Conservation (phyloP, 2,329 filamentous ascomycete genomes). For the Pseudocercospora eumusae region DNA sequence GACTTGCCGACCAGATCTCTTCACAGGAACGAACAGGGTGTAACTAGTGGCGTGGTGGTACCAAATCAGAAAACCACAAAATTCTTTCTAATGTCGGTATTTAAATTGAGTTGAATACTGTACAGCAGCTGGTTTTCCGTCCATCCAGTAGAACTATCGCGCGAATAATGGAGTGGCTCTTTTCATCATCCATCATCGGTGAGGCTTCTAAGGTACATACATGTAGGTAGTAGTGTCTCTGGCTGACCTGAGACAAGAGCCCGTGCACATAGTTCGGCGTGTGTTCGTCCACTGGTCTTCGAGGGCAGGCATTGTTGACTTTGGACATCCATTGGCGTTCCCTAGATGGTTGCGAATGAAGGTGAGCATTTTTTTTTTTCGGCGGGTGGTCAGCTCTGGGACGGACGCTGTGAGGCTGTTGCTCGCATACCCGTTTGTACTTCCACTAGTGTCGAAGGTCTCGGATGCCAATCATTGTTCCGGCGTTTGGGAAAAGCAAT, state of each 20-base stretch:
- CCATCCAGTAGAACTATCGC: no score
- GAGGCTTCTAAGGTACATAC: no score
- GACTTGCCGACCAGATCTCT: not conserved
- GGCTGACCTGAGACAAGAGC: not conserved
- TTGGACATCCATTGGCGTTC: constrained; percentile 14
- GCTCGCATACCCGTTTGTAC: constrained; percentile 8
- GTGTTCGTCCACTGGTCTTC: constrained; percentile 7
- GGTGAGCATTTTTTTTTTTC: not conserved
- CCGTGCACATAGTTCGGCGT: constrained; percentile 2
- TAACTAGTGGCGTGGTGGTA: constrained; percentile 5
- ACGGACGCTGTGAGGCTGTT: constrained; percentile 6
- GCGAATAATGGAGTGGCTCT: no score
- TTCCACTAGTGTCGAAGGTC: not conserved
- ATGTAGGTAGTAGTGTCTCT: not conserved
- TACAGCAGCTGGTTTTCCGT: constrained; percentile 12
- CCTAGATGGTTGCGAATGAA: not conserved
- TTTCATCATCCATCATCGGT: no score
- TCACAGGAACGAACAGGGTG: no score
- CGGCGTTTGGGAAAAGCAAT: not conserved
- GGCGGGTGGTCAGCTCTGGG: not conserved
- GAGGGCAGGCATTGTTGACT: constrained; percentile 15
- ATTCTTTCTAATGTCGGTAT: constrained; percentile 4
- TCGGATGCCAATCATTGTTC: not conserved
- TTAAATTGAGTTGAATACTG: constrained; percentile 10
- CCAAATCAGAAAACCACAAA: not conserved